Conservation (phyloP, 2,329 filamentous ascomycete genomes). For the Arachnomyces sp. region DNA sequence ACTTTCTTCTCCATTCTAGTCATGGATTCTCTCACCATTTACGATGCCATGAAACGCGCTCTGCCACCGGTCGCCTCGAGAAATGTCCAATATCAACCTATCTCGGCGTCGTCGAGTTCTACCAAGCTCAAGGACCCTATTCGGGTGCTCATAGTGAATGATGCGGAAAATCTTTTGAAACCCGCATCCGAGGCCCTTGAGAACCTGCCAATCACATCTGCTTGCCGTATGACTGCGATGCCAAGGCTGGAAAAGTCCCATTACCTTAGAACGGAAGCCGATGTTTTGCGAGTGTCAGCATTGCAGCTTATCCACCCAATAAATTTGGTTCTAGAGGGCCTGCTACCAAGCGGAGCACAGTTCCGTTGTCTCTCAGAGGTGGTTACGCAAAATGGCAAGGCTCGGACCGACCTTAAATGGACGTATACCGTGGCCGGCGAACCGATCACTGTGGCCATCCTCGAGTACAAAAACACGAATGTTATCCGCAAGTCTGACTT, state of each 20-base stretch:
- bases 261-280: not conserved
- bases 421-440: not conserved
- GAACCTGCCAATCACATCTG: too few relatives aligned
- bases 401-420: not conserved
- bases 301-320: constrained; percentile 1
- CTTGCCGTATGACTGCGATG: not conserved
- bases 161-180: too few relatives aligned
- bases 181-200: too few relatives aligned
- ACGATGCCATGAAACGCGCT: too few relatives aligned
- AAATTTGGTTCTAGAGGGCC: not conserved
- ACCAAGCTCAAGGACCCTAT: too few relatives aligned
- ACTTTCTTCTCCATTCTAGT: too few relatives aligned
- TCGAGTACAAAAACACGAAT: not conserved
- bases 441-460: not conserved
- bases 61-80: too few relatives aligned
- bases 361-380: not conserved
- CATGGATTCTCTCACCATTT: too few relatives aligned
- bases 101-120: too few relatives aligned
- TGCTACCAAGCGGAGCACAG: not conserved
- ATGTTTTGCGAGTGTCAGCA: not conserved
- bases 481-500: not conserved
- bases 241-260: not conserved
- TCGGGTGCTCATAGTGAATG: too few relatives aligned
- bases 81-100: too few relatives aligned
- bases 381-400: not conserved